These are phyloP conservation scores for Suillus sp. DNA, from an alignment of 768 basidiomycete genomes.

Conservation along the genomic window DNA sequence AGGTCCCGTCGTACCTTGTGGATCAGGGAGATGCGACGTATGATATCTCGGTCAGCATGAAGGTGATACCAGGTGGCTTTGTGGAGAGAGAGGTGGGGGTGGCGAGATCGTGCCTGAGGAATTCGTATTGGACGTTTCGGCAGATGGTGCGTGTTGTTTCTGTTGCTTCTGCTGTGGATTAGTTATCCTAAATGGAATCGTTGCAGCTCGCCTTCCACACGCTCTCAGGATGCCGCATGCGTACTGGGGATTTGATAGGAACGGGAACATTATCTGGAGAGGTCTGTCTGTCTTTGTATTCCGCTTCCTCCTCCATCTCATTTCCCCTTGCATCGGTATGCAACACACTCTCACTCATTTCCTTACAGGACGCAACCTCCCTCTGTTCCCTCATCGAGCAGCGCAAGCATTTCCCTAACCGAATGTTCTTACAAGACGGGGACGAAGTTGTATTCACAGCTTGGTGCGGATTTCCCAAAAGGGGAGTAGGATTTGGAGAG, in stretches of 20 bases:
- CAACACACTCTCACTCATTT: neutral
- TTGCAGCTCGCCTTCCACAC: constrained; percentile 10
- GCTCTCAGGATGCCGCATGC: constrained; percentile 10
- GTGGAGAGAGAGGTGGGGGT: neutral
- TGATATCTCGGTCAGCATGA: constrained; percentile 8
- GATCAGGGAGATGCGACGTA: constrained; percentile 6
- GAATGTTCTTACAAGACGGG: constrained; percentile 5
- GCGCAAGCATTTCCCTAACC: constrained; percentile 4
- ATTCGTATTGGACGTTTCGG: constrained; percentile 12
- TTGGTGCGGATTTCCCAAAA: neutral
- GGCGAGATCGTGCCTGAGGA: constrained; percentile 8
- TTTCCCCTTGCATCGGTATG: too few relatives aligned
- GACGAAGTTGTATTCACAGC: constrained; percentile 6
- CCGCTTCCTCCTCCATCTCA: too few relatives aligned
- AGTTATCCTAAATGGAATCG: neutral
- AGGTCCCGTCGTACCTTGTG: constrained; percentile 4
- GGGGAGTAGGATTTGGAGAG: constrained; percentile 11
- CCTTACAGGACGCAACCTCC: neutral
- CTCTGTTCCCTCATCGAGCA: constrained; percentile 10
- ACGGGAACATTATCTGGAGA: constrained; percentile 12
- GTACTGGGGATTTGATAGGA: constrained; percentile 11
- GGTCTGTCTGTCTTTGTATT: neutral
- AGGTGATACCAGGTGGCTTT: neutral
- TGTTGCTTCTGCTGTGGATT: neutral
- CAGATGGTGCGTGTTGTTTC: constrained; percentile 5